Evolutionary conservation across 2,329 filamentous ascomycete genomes (phyloP), one percentile per base, ranked within the genome.

Genomic region (Incumbomyces lentus): DNA sequence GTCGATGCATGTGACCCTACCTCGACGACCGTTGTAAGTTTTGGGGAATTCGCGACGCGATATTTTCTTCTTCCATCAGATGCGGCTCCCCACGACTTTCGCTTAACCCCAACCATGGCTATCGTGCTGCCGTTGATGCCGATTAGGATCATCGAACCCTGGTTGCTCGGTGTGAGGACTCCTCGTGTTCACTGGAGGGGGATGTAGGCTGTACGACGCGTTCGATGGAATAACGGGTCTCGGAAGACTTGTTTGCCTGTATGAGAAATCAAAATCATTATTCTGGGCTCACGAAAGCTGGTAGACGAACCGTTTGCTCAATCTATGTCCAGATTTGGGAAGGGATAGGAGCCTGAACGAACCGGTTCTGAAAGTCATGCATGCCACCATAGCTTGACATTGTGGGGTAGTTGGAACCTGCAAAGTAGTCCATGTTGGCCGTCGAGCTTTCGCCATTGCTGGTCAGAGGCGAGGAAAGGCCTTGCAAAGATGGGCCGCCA

Each of bases 281-380:
- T 44, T 44, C 41, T 14, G 31, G 6, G 32, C 22, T 44, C 41
- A n/a, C 18, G 17, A 31, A 42, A 35, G 26, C 12, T 16, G 2
- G n/a, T n/a, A 36, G 16, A 44, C 41, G 18, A 36, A 44, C 41
- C 41, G 18, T 36, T 36, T 13, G 22, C 10, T 16, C 22, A 17
- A 39, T 57, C 50, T n/a, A 56, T 38, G 52, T 49, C 54, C 52
- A 57, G 38, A 56, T 47, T 46, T 56, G 46, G 48, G 52, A 52
- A 26, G 22, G 22, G 52, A 50, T 48, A 26, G 41, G 17, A 29
- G 41, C 11, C 12, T 35, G 31, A 50, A 57, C 55, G 49, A 57
- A 57, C 55, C 55, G 53, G 50, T 49, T 54, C 50, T 52, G 48
- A 50, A 55, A 50, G 50, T 53, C 49, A 54, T 52, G 49, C 52